A percentile compares a stretch with the other conserved stretches of the same genome.
Evolutionary conservation across 2,329 filamentous ascomycete species (phyloP).

Genomic region (Fusarium solani-melongenae): DNA sequence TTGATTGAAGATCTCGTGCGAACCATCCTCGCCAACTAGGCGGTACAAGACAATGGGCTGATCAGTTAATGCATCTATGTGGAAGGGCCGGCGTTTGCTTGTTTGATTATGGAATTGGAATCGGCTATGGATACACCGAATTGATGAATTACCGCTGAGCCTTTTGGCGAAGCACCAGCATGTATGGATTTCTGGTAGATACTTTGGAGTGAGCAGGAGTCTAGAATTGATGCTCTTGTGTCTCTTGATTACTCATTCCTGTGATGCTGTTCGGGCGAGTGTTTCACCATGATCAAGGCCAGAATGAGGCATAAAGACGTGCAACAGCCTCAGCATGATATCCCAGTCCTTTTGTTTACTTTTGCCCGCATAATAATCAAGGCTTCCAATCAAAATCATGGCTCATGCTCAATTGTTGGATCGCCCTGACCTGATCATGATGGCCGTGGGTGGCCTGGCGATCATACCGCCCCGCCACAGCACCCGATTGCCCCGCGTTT

Average conservation of each 20-base stretch:
- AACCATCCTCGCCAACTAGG: constrained; percentile 85
- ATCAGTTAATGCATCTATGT: constrained; percentile 48
- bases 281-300: not conserved
- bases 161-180: constrained; percentile 30
- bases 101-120: constrained; percentile 44
- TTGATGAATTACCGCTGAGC: constrained; percentile 42
- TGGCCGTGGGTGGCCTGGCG: constrained; percentile 3
- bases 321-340: not conserved
- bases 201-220: constrained; percentile 37
- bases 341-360: not conserved
- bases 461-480: constrained; percentile 10
- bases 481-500: constrained; percentile 41
- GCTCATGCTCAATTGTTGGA: not conserved
- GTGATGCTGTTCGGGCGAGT: not conserved
- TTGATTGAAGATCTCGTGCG: constrained; percentile 76
- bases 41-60: constrained; percentile 33
- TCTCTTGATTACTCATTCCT: constrained; percentile 20
- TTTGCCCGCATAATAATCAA: not conserved
- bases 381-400: not conserved
- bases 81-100: constrained; percentile 48
- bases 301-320: not conserved
- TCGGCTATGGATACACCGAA: constrained; percentile 36
- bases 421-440: constrained; percentile 28
- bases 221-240: constrained; percentile 33
- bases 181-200: constrained; percentile 45